Conservation (phyloP, 2,329 filamentous ascomycete genomes). For the Westerdykella aurantiaca region DNA sequence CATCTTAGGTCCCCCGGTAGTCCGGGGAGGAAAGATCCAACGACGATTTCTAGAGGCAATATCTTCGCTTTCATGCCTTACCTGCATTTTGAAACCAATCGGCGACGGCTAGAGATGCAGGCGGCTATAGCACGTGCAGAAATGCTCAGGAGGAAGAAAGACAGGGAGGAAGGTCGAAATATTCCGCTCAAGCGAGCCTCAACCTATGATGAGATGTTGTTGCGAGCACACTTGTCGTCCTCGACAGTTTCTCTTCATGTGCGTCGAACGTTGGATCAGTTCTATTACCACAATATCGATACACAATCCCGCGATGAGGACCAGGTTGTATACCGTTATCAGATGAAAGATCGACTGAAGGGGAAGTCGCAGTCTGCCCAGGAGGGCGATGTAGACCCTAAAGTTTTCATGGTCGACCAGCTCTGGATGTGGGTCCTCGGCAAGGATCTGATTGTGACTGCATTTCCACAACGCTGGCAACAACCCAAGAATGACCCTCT, state of each 20-base stretch:
- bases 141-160: slow-evolving; percentile 13
- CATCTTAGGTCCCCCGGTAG: slow-evolving; percentile 32
- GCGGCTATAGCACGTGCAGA: slow-evolving; percentile 44
- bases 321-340: slow-evolving; percentile 60
- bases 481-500: slow-evolving; percentile 58
- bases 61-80: slow-evolving; percentile 56
- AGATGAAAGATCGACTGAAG: slow-evolving; percentile 28
- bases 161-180: slow-evolving; percentile 12
- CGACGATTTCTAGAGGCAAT: slow-evolving; percentile 29
- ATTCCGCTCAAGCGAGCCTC: slow-evolving; percentile 14
- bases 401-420: slow-evolving; percentile 65
- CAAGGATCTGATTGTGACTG: slow-evolving; percentile 54
- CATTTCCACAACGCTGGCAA: slow-evolving; percentile 54
- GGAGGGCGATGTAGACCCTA: slow-evolving; percentile 43
- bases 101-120: slow-evolving; percentile 52
- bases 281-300: slow-evolving; percentile 60
- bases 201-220: slow-evolving; percentile 43
- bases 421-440: slow-evolving; percentile 61
- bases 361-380: slow-evolving; percentile 9
- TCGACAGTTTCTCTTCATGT: slow-evolving; percentile 50
- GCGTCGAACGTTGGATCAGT: slow-evolving; percentile 59
- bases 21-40: slow-evolving; percentile 30
- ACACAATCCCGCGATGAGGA: slow-evolving; percentile 56
- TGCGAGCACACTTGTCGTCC: slow-evolving; percentile 45
- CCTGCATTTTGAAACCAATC: slow-evolving; percentile 58